These are phyloP conservation scores for Apiosordaria backusii DNA, from an alignment of 495 filamentous ascomycete species.

Conservation along the genomic window DNA sequence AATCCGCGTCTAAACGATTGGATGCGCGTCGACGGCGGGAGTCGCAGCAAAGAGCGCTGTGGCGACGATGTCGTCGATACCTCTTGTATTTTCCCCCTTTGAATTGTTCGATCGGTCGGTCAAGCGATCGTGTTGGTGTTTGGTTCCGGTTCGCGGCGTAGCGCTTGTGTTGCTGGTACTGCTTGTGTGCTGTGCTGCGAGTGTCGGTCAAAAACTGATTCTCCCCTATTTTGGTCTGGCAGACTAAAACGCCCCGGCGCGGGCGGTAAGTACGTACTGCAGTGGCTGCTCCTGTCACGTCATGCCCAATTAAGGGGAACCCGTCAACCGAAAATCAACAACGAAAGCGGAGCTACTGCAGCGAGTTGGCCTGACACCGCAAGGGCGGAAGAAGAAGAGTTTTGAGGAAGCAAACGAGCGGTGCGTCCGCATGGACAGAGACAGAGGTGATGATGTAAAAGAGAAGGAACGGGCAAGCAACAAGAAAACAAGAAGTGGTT, in stretches of 20 bases:
- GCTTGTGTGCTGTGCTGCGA: background rate
- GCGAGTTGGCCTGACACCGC: too few species aligned
- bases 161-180: background rate
- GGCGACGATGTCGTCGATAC: background rate
- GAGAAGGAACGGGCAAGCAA: background rate
- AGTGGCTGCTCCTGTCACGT: background rate
- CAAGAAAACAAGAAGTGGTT: conserved; percentile 10
- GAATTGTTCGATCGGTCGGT: too few species aligned
- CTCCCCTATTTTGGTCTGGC: background rate
- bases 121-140: background rate
- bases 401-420: conserved; percentile 24
- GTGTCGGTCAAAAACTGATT: background rate
- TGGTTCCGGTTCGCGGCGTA: background rate
- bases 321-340: conserved; percentile 4
- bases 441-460: conserved; percentile 24
- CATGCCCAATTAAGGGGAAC: conserved; percentile 4
- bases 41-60: background rate
- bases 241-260: background rate
- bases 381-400: background rate
- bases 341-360: background rate
- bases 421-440: conserved; percentile 15
- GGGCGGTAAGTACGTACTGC: background rate
- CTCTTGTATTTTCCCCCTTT: background rate
- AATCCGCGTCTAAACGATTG: background rate
- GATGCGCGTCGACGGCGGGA: background rate